These are phyloP conservation scores for Penicillium sclerotigenum DNA, from an alignment of 2,329 filamentous ascomycete species.

Conservation along the genomic window DNA sequence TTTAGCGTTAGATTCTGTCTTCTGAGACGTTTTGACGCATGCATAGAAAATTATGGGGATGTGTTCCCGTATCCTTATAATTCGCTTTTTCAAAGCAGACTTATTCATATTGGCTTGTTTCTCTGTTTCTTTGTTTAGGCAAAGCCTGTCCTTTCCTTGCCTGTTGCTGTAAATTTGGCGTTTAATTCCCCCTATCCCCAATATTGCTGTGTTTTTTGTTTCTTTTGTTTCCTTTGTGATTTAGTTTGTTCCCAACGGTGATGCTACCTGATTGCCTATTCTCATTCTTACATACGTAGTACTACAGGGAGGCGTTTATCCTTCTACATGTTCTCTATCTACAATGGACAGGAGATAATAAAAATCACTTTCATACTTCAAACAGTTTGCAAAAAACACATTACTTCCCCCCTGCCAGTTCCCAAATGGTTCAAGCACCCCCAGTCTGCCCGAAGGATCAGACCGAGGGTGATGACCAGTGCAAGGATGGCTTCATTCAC, in stretches of 20 bases:
- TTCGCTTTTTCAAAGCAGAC: background rate
- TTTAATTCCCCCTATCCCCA: conserved; percentile 4
- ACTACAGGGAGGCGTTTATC: background rate
- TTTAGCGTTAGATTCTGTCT: background rate
- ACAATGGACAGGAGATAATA: background rate
- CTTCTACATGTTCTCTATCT: background rate
- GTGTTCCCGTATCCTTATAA: background rate
- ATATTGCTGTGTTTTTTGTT: background rate
- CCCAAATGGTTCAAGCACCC: too few species aligned
- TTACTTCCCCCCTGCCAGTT: too few species aligned
- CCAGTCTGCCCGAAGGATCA: background rate
- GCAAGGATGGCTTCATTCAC: too few species aligned
- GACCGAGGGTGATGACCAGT: background rate
- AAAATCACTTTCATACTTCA: background rate
- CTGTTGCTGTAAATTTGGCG: background rate
- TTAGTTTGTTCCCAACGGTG: background rate
- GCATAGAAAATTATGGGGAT: background rate
- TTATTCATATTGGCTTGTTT: background rate
- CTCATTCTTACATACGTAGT: background rate
- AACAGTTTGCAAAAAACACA: too few species aligned
- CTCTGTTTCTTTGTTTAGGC: background rate
- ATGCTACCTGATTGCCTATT: background rate
- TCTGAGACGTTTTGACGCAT: background rate
- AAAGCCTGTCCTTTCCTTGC: background rate
- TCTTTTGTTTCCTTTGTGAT: background rate